Base-by-base conservation (phyloP, 495 filamentous ascomycete species). In the Aspergillus nanangensis region DNA sequence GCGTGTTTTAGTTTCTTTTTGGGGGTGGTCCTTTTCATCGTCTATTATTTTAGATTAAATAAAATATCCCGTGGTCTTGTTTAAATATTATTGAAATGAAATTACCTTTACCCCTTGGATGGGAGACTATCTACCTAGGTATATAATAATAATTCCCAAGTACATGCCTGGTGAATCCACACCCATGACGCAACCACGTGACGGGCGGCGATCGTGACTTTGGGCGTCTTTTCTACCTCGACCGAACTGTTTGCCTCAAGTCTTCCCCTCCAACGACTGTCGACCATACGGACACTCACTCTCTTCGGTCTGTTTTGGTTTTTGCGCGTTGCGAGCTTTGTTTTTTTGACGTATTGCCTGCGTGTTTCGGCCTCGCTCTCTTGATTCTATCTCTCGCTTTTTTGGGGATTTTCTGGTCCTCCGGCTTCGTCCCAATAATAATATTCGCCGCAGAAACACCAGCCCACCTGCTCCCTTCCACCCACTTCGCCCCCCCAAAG, bases 171-270 rank as follows among this genome's bases (percentile, higher is more conserved):
- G 43, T 29, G 48, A 47, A 54, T 48, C 52, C 57, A 54, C 58
- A 57, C 60, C 54, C 62, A 68, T 70, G 64, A 68, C 63, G 61
- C 59, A 60, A 57, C 61, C 68, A 72, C 69, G 69, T 72, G 69
- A 72, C 60, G 61, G 51, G 41, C 40, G 51, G 48, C 47, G 42
- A 37, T 39, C 23, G 45, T 51, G 48, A 54, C 51, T 54, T 36
- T 56, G 49, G 48, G 56, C 42, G 46, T 37, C 40, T 53, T 45
- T 44, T 50, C 40, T 32, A 42, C 23, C 45, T 40, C 25, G 41
- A 39, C 20, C 45, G 25, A 29, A 5, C 11, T 5, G 7, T 29
- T 29, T 29, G 7, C 25, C 41, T 38, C 38, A 50, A 42, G 47
- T 49, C 46, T 50, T 56, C 49, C 52, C 47, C 43, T 47, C 47